Base-by-base conservation (phyloP, 2,329 filamentous ascomycete species). In the Paraphaeosphaeria minitans region DNA sequence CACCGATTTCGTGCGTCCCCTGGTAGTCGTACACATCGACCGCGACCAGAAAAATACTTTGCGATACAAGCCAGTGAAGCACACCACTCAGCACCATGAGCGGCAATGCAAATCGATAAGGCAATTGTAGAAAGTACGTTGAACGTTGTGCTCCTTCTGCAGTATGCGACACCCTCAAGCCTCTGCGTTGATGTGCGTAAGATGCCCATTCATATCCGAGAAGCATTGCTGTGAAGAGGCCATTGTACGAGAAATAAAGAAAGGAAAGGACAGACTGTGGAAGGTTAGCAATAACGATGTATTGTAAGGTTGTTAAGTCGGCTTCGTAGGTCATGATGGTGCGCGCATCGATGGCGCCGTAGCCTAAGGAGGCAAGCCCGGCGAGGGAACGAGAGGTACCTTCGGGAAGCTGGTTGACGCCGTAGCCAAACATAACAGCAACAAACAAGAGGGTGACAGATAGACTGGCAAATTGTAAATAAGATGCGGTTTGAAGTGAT, bases 221-320 rank as follows among this genome's bases (percentile, higher is more conserved):
- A 0, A 82, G 73, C 72, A 84, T 83, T 5, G 66, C 74, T 0
- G 80, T 85, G 29, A 82, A 70, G 7, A 83, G 70, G 4, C 73
- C 69, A 60, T 83, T 83, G 69, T 77, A 80, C 4, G 75, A 66
- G 13, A 82, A 71, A 63, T 84, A 83, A 0, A 82, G 37, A n/a
- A 81, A 65, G 0, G 79, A 81, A 3, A 83, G 58, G 29, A 83
- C 62, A 0, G 81, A 59, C 62, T 84, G 82, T 1, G 81, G 78
- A 1, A 74, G 47, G 61, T 84, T 84, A 43, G 78, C 78, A 0
- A 83, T 31, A 10, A 67, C n/a, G 13, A 59, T 47, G 19, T 56
- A 53, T 16, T 4, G 29, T 12, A 55, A 19, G 19, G 39, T 53
- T 12, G 14, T 46, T 22, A 13, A 42, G 2, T 21, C 16, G 16